These are phyloP conservation scores for Globisporangium cederbergense DNA, from an alignment of 352 stramenopile species.

Conservation along the genomic window DNA sequence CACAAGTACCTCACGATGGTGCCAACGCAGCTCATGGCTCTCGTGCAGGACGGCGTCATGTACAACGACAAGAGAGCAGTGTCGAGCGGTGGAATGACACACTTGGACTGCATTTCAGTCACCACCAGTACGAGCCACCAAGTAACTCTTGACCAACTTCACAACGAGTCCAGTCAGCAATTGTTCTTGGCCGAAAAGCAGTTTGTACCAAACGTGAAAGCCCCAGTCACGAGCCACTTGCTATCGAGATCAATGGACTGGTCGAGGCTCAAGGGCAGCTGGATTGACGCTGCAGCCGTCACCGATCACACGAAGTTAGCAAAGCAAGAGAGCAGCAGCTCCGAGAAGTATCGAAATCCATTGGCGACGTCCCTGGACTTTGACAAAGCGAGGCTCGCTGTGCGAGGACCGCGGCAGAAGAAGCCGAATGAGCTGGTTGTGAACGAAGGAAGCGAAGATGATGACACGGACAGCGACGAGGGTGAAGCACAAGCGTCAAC, in stretches of 20 bases:
- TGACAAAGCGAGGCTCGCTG: background rate
- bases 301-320: background rate
- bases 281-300: background rate
- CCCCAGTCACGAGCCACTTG: too few relatives aligned
- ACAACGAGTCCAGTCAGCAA: background rate
- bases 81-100: background rate
- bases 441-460: slow-evolving; percentile 8
- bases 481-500: background rate
- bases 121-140: slow-evolving; percentile 4
- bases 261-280: background rate
- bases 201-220: too few relatives aligned
- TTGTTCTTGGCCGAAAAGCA: background rate
- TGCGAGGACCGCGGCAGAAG: background rate
- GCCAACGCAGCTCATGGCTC: slow-evolving; percentile 28
- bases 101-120: slow-evolving; percentile 28
- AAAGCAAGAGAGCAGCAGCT: background rate
- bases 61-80: slow-evolving; percentile 16
- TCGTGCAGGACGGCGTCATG: slow-evolving; percentile 40
- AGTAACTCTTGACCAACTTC: background rate
- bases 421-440: background rate
- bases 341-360: slow-evolving; percentile 12
- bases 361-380: slow-evolving; percentile 33
- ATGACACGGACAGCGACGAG: slow-evolving; percentile 1
- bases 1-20: slow-evolving; percentile 49
- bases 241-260: slow-evolving; percentile 7